These are phyloP conservation scores for Schwanniomyces sp. DNA, from an alignment of 805 yeast genomes.

Conservation along the genomic window DNA sequence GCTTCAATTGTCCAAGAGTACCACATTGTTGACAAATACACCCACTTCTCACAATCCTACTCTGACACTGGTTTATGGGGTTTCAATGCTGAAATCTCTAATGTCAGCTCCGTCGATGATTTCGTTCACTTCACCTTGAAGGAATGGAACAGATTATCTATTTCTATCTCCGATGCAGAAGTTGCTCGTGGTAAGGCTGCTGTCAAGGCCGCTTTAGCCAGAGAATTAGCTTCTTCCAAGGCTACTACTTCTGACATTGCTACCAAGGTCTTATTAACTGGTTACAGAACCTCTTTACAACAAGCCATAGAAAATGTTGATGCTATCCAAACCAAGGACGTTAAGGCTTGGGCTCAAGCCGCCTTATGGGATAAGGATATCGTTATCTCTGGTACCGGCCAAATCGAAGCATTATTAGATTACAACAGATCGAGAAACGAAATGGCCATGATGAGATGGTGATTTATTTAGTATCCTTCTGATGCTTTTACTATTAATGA, in stretches of 20 bases:
- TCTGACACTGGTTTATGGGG: slow-evolving; percentile 86
- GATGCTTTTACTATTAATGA: not conserved
- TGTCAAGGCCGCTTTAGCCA: slow-evolving; percentile 62
- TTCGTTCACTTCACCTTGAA: slow-evolving; percentile 77
- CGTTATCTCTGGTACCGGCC: slow-evolving; percentile 82
- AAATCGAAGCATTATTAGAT: slow-evolving; percentile 80
- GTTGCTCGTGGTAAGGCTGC: slow-evolving; percentile 74
- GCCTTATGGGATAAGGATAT: slow-evolving; percentile 82
- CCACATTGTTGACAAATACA: slow-evolving; percentile 69
- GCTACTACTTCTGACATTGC: slow-evolving; percentile 61
- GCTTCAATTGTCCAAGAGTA: slow-evolving; percentile 67
- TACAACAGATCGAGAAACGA: slow-evolving; percentile 85
- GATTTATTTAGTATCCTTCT: slow-evolving; percentile 11
- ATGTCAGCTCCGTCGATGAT: slow-evolving; percentile 66
- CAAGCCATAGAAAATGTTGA: slow-evolving; percentile 66
- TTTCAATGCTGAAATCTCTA: slow-evolving; percentile 63
- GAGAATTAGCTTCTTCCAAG: slow-evolving; percentile 46
- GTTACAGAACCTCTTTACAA: slow-evolving; percentile 59
- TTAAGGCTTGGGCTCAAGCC: slow-evolving; percentile 72
- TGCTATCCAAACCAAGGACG: slow-evolving; percentile 55
- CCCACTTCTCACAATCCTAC: slow-evolving; percentile 72
- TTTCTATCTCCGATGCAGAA: slow-evolving; percentile 74
- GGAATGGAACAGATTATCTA: slow-evolving; percentile 84
- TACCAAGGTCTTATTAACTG: slow-evolving; percentile 55
- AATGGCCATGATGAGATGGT: slow-evolving; percentile 83